A percentile compares a stretch with the other conserved stretches of the same genome.
These are phyloP conservation scores for Lactuca saligna DNA, from an alignment of 129 eudicot genomes.

Conservation along the genomic window DNA sequence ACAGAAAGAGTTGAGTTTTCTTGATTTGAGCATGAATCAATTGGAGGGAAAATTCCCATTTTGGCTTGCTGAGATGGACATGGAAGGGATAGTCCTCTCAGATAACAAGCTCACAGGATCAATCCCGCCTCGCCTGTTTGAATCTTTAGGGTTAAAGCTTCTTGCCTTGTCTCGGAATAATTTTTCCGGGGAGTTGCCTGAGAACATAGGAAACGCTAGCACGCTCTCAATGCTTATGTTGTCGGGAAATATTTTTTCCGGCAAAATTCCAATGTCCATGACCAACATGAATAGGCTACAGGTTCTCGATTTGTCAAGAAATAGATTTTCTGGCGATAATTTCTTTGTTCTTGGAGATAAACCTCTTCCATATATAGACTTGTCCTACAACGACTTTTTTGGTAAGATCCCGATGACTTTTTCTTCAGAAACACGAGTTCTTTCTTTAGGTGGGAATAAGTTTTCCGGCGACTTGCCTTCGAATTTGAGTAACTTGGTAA, in stretches of 20 bases:
- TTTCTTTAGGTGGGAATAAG: constrained; percentile 37
- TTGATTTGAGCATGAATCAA: constrained; percentile 43
- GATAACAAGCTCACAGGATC: constrained; percentile 38
- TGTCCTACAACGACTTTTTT: constrained; percentile 39
- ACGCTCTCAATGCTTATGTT: constrained; percentile 26
- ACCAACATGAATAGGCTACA: constrained; percentile 29
- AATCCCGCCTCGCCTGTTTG: constrained; percentile 41
- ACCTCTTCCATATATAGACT: constrained; percentile 28
- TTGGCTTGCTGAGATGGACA: constrained; percentile 46
- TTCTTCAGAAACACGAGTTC: constrained; percentile 16
- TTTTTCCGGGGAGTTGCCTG: constrained; percentile 42
- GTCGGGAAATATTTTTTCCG: constrained; percentile 40
- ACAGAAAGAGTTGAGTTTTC: constrained; percentile 21
- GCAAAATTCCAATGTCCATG: constrained; percentile 44
- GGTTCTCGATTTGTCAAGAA: constrained; percentile 41
- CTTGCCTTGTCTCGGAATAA: constrained; percentile 42
- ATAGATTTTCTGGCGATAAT: constrained; percentile 37
- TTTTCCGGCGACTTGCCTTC: constrained; percentile 44
- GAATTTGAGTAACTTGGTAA: constrained; percentile 29
- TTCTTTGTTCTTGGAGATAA: constrained; percentile 31
- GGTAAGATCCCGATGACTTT: constrained; percentile 40
- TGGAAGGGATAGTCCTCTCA: constrained; percentile 35
- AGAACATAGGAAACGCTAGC: constrained; percentile 42
- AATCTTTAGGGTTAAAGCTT: constrained; percentile 11
- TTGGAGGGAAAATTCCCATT: constrained; percentile 42